Percentiles rank a stretch among this genome's conserved stretches.
Evolutionary conservation across 805 yeast species (phyloP).

Genomic region (Maudiozyma bulderi): DNA sequence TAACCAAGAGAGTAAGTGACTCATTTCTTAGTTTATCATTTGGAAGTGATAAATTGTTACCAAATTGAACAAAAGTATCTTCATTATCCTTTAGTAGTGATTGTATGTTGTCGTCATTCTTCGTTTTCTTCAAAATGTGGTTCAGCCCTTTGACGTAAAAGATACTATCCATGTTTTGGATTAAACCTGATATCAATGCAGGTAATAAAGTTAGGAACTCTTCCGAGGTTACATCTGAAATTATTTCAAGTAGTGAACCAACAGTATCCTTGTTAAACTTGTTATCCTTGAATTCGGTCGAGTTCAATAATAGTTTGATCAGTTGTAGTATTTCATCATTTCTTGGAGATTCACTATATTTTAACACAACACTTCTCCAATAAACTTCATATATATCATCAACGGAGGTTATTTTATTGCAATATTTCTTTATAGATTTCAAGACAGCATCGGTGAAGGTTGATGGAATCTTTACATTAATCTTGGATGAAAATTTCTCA

Average conservation of each 20-base stretch:
- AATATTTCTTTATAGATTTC: slow-evolving; percentile 1
- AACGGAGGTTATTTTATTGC: slow-evolving; percentile 1
- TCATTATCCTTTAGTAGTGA: not conserved
- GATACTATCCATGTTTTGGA: slow-evolving; percentile 29
- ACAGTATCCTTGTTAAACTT: slow-evolving; percentile 34
- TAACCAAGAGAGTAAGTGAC: slow-evolving; percentile 41
- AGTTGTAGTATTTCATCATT: not conserved
- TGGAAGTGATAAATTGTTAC: slow-evolving; percentile 38
- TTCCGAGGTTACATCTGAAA: slow-evolving; percentile 22
- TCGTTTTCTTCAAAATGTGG: slow-evolving; percentile 7
- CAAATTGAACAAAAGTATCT: slow-evolving; percentile 3
- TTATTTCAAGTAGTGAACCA: slow-evolving; percentile 33
- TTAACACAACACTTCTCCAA: slow-evolving; percentile 44
- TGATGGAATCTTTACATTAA: slow-evolving; percentile 24
- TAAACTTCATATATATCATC: slow-evolving; percentile 32
- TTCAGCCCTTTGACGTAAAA: slow-evolving; percentile 31
- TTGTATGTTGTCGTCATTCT: not conserved
- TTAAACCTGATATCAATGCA: slow-evolving; percentile 17
- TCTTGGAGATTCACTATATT: slow-evolving; percentile 18
- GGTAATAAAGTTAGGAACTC: slow-evolving; percentile 9
- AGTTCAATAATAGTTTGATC: not conserved
- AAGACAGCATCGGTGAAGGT: slow-evolving; percentile 11
- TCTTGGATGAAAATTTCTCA: slow-evolving; percentile 26
- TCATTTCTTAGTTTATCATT: slow-evolving; percentile 41
- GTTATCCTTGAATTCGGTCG: not conserved